A percentile compares a stretch with the other conserved stretches of the same genome.
Conservation (phyloP, 2,329 filamentous ascomycete species). For the Penicillium palitans region DNA sequence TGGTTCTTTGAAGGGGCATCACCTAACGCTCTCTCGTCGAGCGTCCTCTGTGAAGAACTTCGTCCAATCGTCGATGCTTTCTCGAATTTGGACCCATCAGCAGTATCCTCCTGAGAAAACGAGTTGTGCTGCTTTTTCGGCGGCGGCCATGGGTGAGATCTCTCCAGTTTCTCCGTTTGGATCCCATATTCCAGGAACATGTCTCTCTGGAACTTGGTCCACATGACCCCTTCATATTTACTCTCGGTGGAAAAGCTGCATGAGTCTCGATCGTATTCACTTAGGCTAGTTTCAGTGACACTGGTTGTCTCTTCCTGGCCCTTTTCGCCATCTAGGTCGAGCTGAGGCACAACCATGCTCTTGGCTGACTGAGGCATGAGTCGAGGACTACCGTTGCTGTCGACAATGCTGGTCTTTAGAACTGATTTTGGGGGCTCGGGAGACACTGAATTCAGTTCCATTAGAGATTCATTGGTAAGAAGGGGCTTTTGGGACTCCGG, state of each 20-base stretch:
- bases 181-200: constrained; percentile 27
- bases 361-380: constrained; percentile 14
- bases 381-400: constrained; percentile 41
- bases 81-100: not conserved
- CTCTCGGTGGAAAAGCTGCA: constrained; percentile 2
- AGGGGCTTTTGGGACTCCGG: constrained; percentile 24
- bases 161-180: constrained; percentile 7
- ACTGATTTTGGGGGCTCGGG: not conserved
- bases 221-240: constrained; percentile 5
- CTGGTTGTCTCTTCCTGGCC: not conserved
- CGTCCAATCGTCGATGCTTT: not conserved
- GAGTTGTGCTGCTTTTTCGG: not conserved
- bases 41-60: constrained; percentile 8
- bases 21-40: constrained; percentile 3
- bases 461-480: constrained; percentile 6
- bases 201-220: constrained; percentile 23
- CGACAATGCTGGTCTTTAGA: constrained; percentile 31
- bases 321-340: not conserved
- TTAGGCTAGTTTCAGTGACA: constrained; percentile 10
- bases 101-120: not conserved
- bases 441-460: not conserved
- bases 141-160: not conserved
- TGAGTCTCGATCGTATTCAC: constrained; percentile 11
- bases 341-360: not conserved
- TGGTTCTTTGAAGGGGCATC: not conserved